Base-by-base conservation (phyloP, 768 basidiomycete genomes). In the Hypholoma sublateritium region DNA sequence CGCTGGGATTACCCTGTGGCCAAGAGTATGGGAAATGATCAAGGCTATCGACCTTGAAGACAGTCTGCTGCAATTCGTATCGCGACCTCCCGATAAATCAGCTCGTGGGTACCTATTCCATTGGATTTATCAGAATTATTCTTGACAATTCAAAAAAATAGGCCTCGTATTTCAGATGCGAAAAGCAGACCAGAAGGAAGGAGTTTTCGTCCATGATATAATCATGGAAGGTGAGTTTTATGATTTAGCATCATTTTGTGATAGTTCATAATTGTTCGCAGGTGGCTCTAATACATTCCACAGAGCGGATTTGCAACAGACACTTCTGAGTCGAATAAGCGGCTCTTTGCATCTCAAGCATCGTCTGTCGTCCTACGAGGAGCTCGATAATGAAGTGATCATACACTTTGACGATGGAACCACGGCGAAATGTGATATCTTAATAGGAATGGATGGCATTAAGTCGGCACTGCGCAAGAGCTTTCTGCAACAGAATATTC, bases 381-480 rank as follows among this genome's bases (percentile, higher is more conserved):
- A 72, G 12, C 28, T 46, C 13, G 62, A 55, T 0, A 63, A 65
- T 4, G 62, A 65, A 25, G 69, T 75, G 13, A 53, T 47, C 0
- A 51, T 81, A 6, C 56, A 64, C 17, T 81, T 81, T 50, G 56
- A 65, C 0, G 72, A 80, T n/a, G 76, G 73, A 2, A 67, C 67
- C 12, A 65, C 59, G 0, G 69, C 69, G 5, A 59, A 58, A 0
- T 75, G 76, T 35, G 77, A 81, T 50, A 54, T 80, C 6, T 64
- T 81, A 28, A 60, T 80, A 4, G 78, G 75, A 0, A 69, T 74
- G 2, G 80, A 81, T 55, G 80, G 79, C 1, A 69, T 80, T 51
- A 73, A 66, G 17, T 80, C 78, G 0, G 65, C 61, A 17, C 63
- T 71, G 3, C 63, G 65, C 3, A 65, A 56, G 19, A 17, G 49